Conservation (phyloP, 257 asterid species). For the Perilla frutescens region DNA sequence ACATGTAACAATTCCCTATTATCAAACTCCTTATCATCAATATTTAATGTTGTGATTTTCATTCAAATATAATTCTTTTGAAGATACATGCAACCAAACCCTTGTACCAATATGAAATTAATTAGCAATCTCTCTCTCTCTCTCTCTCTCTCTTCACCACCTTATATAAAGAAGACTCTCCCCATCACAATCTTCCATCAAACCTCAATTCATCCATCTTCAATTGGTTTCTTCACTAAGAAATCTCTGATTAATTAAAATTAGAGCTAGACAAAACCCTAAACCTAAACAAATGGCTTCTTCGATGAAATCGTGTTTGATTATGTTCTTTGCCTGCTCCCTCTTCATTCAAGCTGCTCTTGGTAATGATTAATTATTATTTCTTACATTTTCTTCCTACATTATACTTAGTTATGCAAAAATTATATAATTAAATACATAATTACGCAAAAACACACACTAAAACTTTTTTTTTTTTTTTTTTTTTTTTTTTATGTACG, state of each 20-base stretch:
- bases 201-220: neutral
- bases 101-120: neutral
- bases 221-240: neutral
- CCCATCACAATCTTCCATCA: conserved; percentile 18
- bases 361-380: conserved; percentile 38
- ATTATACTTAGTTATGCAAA: no score
- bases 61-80: no score
- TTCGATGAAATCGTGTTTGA: conserved; percentile 49
- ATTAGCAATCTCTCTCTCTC: no score
- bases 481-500: neutral
- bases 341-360: conserved; percentile 46
- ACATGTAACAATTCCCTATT: no score
- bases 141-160: neutral
- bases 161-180: neutral
- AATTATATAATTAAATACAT: no score
- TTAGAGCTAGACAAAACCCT: neutral
- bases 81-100: conserved; percentile 39
- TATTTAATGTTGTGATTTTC: neutral
- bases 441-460: neutral
- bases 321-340: conserved; percentile 48
- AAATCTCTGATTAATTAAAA: neutral
- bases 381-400: neutral
- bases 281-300: conserved; percentile 47
- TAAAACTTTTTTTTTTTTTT: neutral
- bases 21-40: no score